Evolutionary conservation across 1,139 yeast genomes (phyloP).

Genomic region (Yamadazyma membranifaciens): DNA sequence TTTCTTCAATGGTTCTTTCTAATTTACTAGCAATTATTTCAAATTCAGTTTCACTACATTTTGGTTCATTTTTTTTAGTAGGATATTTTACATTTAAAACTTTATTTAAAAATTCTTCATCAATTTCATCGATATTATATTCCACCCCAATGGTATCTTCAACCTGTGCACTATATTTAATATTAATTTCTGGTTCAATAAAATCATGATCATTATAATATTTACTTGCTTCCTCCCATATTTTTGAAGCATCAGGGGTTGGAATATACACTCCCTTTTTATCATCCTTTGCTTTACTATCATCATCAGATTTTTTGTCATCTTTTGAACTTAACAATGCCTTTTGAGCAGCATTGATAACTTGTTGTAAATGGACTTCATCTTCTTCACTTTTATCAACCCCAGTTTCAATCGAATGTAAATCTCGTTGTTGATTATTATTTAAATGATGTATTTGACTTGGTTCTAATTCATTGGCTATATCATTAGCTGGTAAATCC

Average conservation of each 20-base stretch:
- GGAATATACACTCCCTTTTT: conserved; percentile 74
- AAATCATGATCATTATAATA: conserved; percentile 66
- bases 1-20: conserved; percentile 70
- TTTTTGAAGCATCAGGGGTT: conserved; percentile 89
- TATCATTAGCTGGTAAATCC: conserved; percentile 77
- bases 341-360: conserved; percentile 72
- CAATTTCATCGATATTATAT: conserved; percentile 89
- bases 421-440: conserved; percentile 70
- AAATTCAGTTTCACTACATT: conserved; percentile 77
- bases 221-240: conserved; percentile 74
- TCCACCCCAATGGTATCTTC: conserved; percentile 89
- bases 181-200: conserved; percentile 73
- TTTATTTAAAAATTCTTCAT: conserved; percentile 60
- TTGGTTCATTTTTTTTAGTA: conserved; percentile 17
- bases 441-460: conserved; percentile 45
- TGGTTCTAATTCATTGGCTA: conserved; percentile 42
- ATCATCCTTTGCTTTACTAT: conserved; percentile 36
- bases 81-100: conserved; percentile 37
- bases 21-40: conserved; percentile 74
- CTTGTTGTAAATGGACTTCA: conserved; percentile 93
- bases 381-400: conserved; percentile 98
- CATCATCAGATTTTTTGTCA: conserved; percentile 19
- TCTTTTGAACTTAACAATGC: conserved; percentile 45
- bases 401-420: conserved; percentile 93
- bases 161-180: conserved; percentile 89